Conservation (phyloP, 1,139 yeast species). For the Suzukiozyma palmioleophila region DNA sequence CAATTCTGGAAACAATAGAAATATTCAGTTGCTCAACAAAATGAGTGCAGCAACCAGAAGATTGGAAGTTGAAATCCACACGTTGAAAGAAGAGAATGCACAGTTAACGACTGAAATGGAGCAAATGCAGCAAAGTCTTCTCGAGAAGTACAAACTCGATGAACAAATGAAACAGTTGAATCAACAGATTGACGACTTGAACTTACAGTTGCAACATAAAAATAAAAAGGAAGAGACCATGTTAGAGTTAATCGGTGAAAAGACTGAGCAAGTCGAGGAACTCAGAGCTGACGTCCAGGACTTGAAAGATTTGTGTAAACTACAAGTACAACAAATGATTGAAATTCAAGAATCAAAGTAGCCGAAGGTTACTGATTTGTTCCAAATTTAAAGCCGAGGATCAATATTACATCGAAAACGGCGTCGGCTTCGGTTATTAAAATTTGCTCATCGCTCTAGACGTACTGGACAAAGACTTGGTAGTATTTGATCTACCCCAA, state of each 20-base stretch:
- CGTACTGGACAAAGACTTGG: too few relatives aligned
- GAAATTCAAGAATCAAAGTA: constrained; percentile 45
- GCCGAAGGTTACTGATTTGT: too few relatives aligned
- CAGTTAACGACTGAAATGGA: constrained; percentile 56
- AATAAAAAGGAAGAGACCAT: constrained; percentile 53
- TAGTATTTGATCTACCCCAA: too few relatives aligned
- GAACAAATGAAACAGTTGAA: constrained; percentile 44
- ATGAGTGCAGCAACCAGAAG: constrained; percentile 73
- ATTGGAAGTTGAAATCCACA: constrained; percentile 70
- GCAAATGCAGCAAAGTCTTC: constrained; percentile 61
- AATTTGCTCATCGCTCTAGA: too few relatives aligned
- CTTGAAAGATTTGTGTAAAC: constrained; percentile 72
- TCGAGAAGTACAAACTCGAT: constrained; percentile 38
- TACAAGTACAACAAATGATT: constrained; percentile 84
- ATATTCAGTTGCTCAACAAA: constrained; percentile 64
- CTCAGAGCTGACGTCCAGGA: constrained; percentile 84
- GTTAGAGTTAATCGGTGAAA: constrained; percentile 79
- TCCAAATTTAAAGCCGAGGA: too few relatives aligned
- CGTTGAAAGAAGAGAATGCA: constrained; percentile 60
- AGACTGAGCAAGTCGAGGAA: constrained; percentile 82
- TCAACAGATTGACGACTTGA: constrained; percentile 28
- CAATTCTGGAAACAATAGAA: constrained; percentile 14
- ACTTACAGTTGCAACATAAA: constrained; percentile 33
- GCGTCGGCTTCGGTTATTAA: too few relatives aligned
- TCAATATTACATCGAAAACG: too few relatives aligned